Evolutionary conservation across 75 land plant species (phyloP).

Genomic region (Sequoia sempervirens): DNA sequence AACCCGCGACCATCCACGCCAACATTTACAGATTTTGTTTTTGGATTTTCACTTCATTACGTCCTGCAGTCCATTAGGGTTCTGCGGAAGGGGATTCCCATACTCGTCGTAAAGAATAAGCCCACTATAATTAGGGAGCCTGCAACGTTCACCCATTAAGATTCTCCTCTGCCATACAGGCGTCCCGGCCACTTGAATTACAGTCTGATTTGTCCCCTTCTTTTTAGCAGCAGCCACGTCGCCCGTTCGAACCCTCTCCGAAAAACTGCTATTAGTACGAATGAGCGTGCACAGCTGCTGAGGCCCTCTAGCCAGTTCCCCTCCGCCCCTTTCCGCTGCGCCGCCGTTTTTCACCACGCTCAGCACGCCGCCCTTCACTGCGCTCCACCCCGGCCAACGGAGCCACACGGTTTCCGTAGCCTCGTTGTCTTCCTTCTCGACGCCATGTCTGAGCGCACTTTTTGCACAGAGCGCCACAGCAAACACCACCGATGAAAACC

Average conservation of each 20-base stretch:
- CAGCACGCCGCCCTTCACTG: neutral
- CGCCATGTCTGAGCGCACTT: neutral
- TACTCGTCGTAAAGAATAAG: slow-evolving; percentile 72
- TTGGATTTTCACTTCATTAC: neutral
- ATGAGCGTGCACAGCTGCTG: neutral
- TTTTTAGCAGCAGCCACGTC: neutral
- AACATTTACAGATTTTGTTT: neutral
- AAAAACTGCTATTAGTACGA: neutral
- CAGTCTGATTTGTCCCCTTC: neutral
- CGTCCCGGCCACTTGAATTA: neutral
- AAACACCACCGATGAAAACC: neutral
- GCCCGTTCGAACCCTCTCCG: neutral
- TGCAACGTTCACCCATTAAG: slow-evolving; percentile 75
- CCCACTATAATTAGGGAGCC: slow-evolving; percentile 68
- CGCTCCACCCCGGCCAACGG: neutral
- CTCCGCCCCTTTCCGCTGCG: neutral
- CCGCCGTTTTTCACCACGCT: neutral
- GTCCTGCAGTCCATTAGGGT: neutral
- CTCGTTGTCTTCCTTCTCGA: neutral
- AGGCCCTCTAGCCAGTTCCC: neutral
- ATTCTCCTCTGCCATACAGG: slow-evolving; percentile 75
- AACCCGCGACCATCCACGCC: neutral
- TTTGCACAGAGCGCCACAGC: neutral
- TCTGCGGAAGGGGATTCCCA: slow-evolving; percentile 32
- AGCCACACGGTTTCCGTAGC: neutral